phyloP scores from a whole-genome alignment of 352 stramenopile species.

The Blastocystis hominis region DNA sequence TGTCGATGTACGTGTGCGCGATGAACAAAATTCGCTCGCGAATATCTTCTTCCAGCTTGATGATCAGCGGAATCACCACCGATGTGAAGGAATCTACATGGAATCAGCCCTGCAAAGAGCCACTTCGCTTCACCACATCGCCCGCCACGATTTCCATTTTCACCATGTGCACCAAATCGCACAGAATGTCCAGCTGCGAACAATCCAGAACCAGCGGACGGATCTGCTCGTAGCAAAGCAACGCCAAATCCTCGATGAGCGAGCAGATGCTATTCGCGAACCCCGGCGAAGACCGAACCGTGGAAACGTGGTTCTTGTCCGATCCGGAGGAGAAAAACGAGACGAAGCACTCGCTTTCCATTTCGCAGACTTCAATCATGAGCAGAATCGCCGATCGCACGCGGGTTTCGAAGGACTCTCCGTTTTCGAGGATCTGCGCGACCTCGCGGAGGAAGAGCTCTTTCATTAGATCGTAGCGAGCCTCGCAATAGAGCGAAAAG shows the following conservation, averaged over 20 bases:
- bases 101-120: too few relatives aligned
- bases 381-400: background rate
- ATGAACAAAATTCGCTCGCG: conserved; percentile 23
- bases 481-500: background rate
- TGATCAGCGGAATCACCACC: background rate
- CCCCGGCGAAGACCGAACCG: background rate
- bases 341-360: background rate
- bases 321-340: background rate
- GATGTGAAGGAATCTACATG: background rate
- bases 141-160: conserved; percentile 35
- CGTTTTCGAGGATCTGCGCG: background rate
- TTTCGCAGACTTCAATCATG: conserved; percentile 19
- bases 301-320: background rate
- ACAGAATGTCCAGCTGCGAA: background rate
- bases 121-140: conserved; percentile 1
- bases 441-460: background rate
- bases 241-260: background rate
- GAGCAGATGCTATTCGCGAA: background rate
- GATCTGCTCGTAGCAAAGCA: background rate
- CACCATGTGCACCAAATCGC: conserved; percentile 15
- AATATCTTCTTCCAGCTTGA: conserved; percentile 22
- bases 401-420: background rate
- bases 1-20: conserved; percentile 5
- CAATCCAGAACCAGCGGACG: background rate
- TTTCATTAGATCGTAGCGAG: background rate